phyloP scores from a whole-genome alignment of 768 basidiomycete species.

The Chlorophyllum brunneum region DNA sequence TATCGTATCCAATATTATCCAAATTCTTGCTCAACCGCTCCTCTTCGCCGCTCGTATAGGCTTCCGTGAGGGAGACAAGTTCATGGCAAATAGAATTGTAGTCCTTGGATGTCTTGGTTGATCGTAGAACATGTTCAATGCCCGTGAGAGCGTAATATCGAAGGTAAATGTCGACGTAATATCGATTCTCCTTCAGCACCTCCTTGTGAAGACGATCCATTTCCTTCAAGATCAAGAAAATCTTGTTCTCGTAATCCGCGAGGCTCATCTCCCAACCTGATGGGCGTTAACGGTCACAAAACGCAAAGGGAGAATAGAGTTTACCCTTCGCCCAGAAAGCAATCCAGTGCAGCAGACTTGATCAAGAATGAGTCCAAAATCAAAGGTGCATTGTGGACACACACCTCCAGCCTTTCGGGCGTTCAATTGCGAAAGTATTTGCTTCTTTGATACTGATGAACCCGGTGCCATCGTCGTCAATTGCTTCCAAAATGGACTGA shows the following conservation, averaged over 20 bases:
- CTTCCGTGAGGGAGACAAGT: constrained; percentile 9
- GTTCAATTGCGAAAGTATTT: constrained; percentile 26
- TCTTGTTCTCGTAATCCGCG: constrained; percentile 15
- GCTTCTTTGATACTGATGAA: constrained; percentile 33
- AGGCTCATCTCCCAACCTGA: constrained; percentile 18
- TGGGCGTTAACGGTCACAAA: neutral
- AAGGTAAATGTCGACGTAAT: constrained; percentile 14
- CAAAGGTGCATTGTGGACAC: neutral
- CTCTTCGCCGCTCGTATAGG: constrained; percentile 10
- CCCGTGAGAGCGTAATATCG: neutral
- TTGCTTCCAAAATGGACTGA: constrained; percentile 32
- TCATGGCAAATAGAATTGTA: constrained; percentile 6
- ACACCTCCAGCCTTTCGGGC: constrained; percentile 28
- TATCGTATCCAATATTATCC: constrained; percentile 14
- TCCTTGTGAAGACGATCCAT: constrained; percentile 12
- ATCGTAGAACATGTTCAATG: constrained; percentile 17
- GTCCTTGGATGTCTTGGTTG: constrained; percentile 13
- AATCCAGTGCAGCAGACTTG: constrained; percentile 22
- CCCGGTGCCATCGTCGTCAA: constrained; percentile 38
- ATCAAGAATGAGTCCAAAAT: neutral
- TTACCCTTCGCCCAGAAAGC: constrained; percentile 25
- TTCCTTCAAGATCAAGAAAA: constrained; percentile 16
- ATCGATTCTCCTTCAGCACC: constrained; percentile 15
- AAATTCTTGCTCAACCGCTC: constrained; percentile 16
- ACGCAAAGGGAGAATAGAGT: neutral